A percentile compares a stretch with the other conserved stretches of the same genome.
These are phyloP conservation scores for Aspergillus bertholletiae DNA, from an alignment of 495 filamentous ascomycete species.

Conservation along the genomic window DNA sequence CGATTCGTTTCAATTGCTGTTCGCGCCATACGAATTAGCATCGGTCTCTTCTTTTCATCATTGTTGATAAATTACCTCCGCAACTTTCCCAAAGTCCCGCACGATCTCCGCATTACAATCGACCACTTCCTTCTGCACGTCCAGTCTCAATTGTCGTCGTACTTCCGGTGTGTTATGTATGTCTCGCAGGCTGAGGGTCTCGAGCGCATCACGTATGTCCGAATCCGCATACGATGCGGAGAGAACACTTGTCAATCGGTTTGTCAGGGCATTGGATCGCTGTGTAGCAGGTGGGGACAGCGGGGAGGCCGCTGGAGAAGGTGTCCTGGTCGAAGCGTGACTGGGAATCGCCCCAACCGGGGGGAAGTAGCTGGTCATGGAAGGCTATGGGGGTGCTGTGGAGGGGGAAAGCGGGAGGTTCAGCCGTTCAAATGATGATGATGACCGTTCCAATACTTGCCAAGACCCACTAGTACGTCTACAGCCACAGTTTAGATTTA, in stretches of 20 bases:
- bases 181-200: conserved; percentile 67
- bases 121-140: conserved; percentile 90
- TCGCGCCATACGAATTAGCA: not conserved
- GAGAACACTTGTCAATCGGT: conserved; percentile 77
- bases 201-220: conserved; percentile 84
- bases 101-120: conserved; percentile 92
- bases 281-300: conserved; percentile 31
- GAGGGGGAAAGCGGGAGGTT: too few relatives aligned
- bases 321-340: conserved; percentile 21
- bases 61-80: conserved; percentile 59
- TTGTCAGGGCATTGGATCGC: conserved; percentile 62
- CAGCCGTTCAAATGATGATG: too few relatives aligned
- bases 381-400: too few relatives aligned
- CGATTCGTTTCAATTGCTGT: conserved; percentile 85
- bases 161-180: conserved; percentile 75
- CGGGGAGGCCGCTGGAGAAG: conserved; percentile 29
- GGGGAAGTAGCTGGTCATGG: conserved; percentile 44
- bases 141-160: conserved; percentile 72
- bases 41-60: not conserved
- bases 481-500: too few relatives aligned
- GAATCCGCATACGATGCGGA: conserved; percentile 90
- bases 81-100: conserved; percentile 83
- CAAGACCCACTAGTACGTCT: too few relatives aligned
- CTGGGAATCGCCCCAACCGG: conserved; percentile 19
- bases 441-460: too few relatives aligned